These are phyloP conservation scores for Leptographium flavum DNA, from an alignment of 2,329 filamentous ascomycete species.

Conservation along the genomic window DNA sequence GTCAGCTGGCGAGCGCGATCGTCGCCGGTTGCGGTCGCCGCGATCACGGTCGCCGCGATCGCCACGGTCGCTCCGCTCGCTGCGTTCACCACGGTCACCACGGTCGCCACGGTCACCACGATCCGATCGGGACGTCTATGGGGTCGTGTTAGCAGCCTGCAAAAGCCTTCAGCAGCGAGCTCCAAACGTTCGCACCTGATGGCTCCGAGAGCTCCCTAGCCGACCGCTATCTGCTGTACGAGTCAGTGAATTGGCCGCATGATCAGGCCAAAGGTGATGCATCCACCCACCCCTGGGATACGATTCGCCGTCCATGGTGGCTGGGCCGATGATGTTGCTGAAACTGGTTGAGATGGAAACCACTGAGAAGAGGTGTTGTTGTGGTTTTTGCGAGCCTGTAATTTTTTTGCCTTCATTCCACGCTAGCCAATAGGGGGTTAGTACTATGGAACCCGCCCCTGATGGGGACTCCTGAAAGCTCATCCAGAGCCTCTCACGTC, in stretches of 20 bases:
- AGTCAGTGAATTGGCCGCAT: constrained; percentile 4
- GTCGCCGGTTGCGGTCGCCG: constrained; percentile 44
- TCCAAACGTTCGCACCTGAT: constrained; percentile 33
- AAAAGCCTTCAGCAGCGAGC: not conserved
- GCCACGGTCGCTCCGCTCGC: constrained; percentile 7
- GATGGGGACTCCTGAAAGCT: not conserved
- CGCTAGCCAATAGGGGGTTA: not conserved
- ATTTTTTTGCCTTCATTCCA: not conserved
- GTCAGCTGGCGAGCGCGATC: constrained; percentile 69
- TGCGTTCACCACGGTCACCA: not conserved
- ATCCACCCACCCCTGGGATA: constrained; percentile 7
- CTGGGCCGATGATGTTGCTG: not conserved
- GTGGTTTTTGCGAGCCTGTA: not conserved
- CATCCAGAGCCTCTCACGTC: not conserved
- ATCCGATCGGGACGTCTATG: constrained; percentile 13
- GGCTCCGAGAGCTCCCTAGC: constrained; percentile 38
- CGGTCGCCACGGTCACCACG: not conserved
- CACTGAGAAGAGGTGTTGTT: not conserved
- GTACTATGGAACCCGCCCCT: not conserved
- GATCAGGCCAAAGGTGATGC: not conserved
- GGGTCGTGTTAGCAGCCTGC: not conserved
- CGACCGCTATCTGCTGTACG: constrained; percentile 28
- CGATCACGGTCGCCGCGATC: constrained; percentile 9
- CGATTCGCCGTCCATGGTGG: constrained; percentile 10
- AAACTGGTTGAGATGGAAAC: not conserved